phyloP scores from a whole-genome alignment of 1,139 yeast species.

The Nakaseomyces uthaithaninus region DNA sequence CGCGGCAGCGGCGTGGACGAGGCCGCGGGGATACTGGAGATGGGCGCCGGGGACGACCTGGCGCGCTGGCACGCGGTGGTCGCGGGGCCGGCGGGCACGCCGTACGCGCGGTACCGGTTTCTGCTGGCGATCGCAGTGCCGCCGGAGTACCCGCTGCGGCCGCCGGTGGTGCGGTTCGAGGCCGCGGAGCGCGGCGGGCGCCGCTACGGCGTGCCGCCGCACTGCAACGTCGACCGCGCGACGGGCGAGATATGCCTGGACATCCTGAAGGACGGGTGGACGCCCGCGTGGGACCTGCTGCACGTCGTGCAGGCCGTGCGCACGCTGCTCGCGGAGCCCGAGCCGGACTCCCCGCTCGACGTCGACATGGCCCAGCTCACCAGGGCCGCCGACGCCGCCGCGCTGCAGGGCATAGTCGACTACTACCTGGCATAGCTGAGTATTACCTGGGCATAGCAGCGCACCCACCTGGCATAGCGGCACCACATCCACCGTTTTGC shows the following conservation, averaged over 20 bases:
- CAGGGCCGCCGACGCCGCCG: conserved; percentile 47
- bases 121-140: conserved; percentile 45
- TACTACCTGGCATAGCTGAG: conserved; percentile 43
- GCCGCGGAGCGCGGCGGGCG: conserved; percentile 37
- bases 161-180: conserved; percentile 54
- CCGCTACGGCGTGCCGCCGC: conserved; percentile 37
- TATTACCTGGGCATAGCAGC: too few species aligned
- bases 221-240: conserved; percentile 60
- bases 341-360: conserved; percentile 78
- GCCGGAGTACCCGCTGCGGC: conserved; percentile 54
- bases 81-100: conserved; percentile 48
- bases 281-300: conserved; percentile 81
- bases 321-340: conserved; percentile 65
- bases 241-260: conserved; percentile 86
- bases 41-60: conserved; percentile 43
- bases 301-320: conserved; percentile 66
- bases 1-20: conserved; percentile 11
- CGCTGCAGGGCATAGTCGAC: conserved; percentile 54
- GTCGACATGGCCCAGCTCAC: conserved; percentile 77
- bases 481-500: too few species aligned
- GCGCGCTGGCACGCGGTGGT: conserved; percentile 54
- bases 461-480: too few species aligned
- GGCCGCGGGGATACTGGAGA: conserved; percentile 34
- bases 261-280: conserved; percentile 61
- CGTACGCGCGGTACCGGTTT: conserved; percentile 56